Conservation (phyloP, 805 yeast species). For the Ogataea paraovalis region DNA sequence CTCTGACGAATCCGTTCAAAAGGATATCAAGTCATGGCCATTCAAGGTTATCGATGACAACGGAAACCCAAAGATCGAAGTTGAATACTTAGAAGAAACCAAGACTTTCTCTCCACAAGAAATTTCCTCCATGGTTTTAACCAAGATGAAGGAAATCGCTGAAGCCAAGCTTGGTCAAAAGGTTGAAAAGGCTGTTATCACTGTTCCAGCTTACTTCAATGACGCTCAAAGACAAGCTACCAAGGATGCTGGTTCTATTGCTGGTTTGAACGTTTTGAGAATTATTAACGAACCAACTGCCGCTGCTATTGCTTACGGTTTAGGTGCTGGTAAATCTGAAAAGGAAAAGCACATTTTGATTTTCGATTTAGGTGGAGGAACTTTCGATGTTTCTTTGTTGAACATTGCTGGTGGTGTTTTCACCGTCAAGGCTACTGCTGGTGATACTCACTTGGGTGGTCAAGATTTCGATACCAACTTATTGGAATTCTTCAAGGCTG, state of each 20-base stretch:
- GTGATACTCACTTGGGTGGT: slow-evolving; percentile 99
- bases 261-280: slow-evolving; percentile 74
- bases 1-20: slow-evolving; percentile 73
- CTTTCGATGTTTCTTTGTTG: slow-evolving; percentile 92
- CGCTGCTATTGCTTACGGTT: slow-evolving; percentile 98
- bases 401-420: slow-evolving; percentile 94
- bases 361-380: slow-evolving; percentile 98
- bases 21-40: slow-evolving; percentile 90
- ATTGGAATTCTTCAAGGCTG: slow-evolving; percentile 87
- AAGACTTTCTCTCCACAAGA: slow-evolving; percentile 72
- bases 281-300: slow-evolving; percentile 86
- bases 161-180: slow-evolving; percentile 70
- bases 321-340: slow-evolving; percentile 81
- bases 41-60: slow-evolving; percentile 63
- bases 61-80: slow-evolving; percentile 67
- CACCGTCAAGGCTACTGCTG: slow-evolving; percentile 97
- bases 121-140: slow-evolving; percentile 71
- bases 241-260: slow-evolving; percentile 78
- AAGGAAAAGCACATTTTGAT: slow-evolving; percentile 85
- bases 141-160: slow-evolving; percentile 80
- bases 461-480: slow-evolving; percentile 98
- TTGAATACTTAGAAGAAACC: slow-evolving; percentile 64
- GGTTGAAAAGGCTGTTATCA: slow-evolving; percentile 72
- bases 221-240: slow-evolving; percentile 81
- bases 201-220: slow-evolving; percentile 79